These are phyloP conservation scores for Secale cereale DNA, from an alignment of 176 grass and related monocot species.

Conservation along the genomic window DNA sequence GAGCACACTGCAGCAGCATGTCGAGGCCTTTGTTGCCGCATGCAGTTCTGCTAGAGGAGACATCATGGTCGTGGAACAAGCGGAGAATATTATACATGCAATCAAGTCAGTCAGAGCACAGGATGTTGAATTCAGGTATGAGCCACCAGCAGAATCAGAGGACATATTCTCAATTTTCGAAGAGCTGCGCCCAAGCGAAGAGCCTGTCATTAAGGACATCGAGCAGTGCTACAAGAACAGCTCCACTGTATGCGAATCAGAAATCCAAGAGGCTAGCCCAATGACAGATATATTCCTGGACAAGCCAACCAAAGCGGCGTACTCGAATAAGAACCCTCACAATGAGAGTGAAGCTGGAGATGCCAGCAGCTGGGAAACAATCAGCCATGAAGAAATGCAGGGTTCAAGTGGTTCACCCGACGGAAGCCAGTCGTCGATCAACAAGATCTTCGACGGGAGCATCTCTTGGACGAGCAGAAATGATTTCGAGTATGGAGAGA, in stretches of 20 bases:
- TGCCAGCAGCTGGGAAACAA: slow-evolving; percentile 91
- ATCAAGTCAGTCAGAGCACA: slow-evolving; percentile 57
- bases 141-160: slow-evolving; percentile 64
- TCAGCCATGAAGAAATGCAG: slow-evolving; percentile 70
- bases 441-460: slow-evolving; percentile 61
- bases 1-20: slow-evolving; percentile 56
- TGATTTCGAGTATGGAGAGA: slow-evolving; percentile 34
- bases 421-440: slow-evolving; percentile 68
- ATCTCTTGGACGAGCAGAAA: slow-evolving; percentile 48
- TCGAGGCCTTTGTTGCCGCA: slow-evolving; percentile 49
- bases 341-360: slow-evolving; percentile 60
- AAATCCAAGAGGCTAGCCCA: slow-evolving; percentile 64
- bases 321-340: slow-evolving; percentile 38
- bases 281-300: slow-evolving; percentile 75
- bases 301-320: slow-evolving; percentile 32
- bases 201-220: slow-evolving; percentile 55
- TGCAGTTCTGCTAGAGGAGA: slow-evolving; percentile 43
- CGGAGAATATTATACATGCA: slow-evolving; percentile 56
- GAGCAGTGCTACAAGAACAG: slow-evolving; percentile 62
- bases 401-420: slow-evolving; percentile 68
- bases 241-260: slow-evolving; percentile 44
- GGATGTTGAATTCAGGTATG: slow-evolving; percentile 65
- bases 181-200: slow-evolving; percentile 58
- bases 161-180: slow-evolving; percentile 86
- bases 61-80: slow-evolving; percentile 44